These are phyloP conservation scores for Rhytidiadelphus loreus DNA, from an alignment of 225 moss, liverwort and hornwort species.

Conservation along the genomic window DNA sequence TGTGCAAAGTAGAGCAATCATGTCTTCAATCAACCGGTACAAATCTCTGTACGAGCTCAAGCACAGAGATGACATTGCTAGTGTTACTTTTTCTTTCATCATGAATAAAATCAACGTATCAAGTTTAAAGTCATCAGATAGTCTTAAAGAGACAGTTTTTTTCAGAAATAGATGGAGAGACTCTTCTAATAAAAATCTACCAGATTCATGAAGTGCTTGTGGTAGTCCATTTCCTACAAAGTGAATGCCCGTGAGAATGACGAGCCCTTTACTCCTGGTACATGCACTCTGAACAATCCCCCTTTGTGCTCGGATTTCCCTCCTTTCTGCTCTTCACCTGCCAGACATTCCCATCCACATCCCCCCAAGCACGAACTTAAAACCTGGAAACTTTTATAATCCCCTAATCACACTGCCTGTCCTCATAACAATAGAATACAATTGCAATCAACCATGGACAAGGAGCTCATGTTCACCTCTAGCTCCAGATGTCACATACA, in stretches of 20 bases:
- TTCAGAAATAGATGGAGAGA: neutral
- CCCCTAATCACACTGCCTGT: neutral
- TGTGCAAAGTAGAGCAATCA: neutral
- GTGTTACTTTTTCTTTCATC: neutral
- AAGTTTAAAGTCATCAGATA: neutral
- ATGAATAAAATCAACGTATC: neutral
- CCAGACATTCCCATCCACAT: neutral
- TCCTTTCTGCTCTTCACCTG: slow-evolving; percentile 30
- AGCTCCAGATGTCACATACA: slow-evolving; percentile 33
- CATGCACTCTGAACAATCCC: slow-evolving; percentile 13
- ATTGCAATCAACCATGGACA: neutral
- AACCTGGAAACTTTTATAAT: neutral
- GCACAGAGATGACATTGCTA: neutral
- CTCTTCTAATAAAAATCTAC: neutral
- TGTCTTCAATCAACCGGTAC: neutral
- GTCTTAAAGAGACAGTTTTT: neutral
- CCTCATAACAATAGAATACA: neutral
- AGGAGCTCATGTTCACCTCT: slow-evolving; percentile 14
- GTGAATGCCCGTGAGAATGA: slow-evolving; percentile 28
- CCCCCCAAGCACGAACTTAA: neutral
- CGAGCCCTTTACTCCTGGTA: slow-evolving; percentile 23
- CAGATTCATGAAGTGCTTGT: neutral
- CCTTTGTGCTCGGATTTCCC: slow-evolving; percentile 20
- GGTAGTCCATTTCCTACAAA: neutral
- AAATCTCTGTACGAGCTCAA: neutral